Percentiles rank a stretch among this genome's conserved stretches.
Conservation (phyloP, 2,329 filamentous ascomycete species). For the Cercospora sesami region DNA sequence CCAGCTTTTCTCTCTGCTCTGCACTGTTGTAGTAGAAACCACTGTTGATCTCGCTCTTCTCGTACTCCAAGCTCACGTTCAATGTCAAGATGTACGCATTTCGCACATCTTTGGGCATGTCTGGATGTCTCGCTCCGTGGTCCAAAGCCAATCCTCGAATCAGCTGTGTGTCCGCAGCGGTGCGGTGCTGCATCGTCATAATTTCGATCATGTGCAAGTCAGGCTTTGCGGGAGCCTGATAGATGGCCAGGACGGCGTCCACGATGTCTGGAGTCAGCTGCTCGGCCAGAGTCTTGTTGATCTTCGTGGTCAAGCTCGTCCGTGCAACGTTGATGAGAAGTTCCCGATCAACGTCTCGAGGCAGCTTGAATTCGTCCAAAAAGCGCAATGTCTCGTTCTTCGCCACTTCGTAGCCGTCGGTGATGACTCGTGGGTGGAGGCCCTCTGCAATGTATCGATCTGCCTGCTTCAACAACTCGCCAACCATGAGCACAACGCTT, state of each 20-base stretch:
- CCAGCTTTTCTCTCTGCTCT: constrained; percentile 94
- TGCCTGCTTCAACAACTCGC: constrained; percentile 96
- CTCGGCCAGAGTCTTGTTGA: constrained; percentile 83
- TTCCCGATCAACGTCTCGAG: constrained; percentile 86
- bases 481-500: constrained; percentile 90
- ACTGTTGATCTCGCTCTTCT: constrained; percentile 99
- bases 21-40: constrained; percentile 98
- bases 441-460: constrained; percentile 95
- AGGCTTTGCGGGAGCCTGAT: constrained; percentile 84
- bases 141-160: constrained; percentile 91
- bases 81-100: constrained; percentile 94
- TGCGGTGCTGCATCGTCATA: constrained; percentile 99
- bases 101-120: constrained; percentile 96
- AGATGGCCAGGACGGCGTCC: constrained; percentile 92
- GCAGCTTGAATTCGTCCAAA: constrained; percentile 88
- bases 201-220: constrained; percentile 99
- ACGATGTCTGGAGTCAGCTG: constrained; percentile 94
- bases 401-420: constrained; percentile 94
- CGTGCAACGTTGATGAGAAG: constrained; percentile 88
- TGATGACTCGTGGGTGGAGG: constrained; percentile 94
- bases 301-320: constrained; percentile 92
- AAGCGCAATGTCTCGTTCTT: constrained; percentile 94
- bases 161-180: constrained; percentile 91
- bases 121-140: constrained; percentile 92
- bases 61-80: constrained; percentile 96